Percentiles rank a stretch among this genome's conserved stretches.
phyloP scores from a whole-genome alignment of 805 yeast species.

The Jamesozyma piceae region DNA sequence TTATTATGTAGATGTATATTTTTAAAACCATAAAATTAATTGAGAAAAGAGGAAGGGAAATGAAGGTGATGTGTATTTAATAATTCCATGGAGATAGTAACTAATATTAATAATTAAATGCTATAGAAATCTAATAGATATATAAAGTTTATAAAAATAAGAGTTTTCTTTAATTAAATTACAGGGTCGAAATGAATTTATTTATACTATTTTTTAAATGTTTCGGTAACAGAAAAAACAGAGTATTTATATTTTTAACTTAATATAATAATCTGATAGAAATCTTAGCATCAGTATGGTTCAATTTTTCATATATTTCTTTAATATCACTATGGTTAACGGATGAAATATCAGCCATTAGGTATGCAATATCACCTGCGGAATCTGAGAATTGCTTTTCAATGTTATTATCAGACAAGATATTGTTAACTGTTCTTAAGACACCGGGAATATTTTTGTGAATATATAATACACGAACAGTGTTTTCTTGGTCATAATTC shows the following conservation, averaged over 20 bases:
- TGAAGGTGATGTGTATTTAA: too few relatives aligned
- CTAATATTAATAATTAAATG: too few relatives aligned
- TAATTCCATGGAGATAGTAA: too few relatives aligned
- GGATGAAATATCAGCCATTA: constrained; percentile 93
- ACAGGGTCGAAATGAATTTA: too few relatives aligned
- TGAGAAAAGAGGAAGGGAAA: not conserved
- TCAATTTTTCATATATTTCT: constrained; percentile 72
- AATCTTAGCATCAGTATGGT: constrained; percentile 82
- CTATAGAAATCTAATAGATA: too few relatives aligned
- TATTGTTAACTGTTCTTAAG: constrained; percentile 91
- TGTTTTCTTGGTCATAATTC: constrained; percentile 75
- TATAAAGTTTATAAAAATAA: too few relatives aligned
- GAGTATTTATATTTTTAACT: too few relatives aligned
- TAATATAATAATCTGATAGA: constrained; percentile 84
- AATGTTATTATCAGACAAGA: constrained; percentile 87
- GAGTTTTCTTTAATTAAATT: too few relatives aligned
- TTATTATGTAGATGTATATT: not conserved
- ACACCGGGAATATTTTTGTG: constrained; percentile 99
- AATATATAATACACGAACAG: constrained; percentile 88
- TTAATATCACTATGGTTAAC: constrained; percentile 78
- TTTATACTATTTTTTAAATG: too few relatives aligned
- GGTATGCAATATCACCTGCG: constrained; percentile 88
- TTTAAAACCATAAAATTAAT: not conserved
- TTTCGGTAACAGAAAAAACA: too few relatives aligned
- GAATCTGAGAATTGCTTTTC: constrained; percentile 98